These are phyloP conservation scores for Xylona heveae DNA, from an alignment of 495 filamentous ascomycete species.

Conservation along the genomic window DNA sequence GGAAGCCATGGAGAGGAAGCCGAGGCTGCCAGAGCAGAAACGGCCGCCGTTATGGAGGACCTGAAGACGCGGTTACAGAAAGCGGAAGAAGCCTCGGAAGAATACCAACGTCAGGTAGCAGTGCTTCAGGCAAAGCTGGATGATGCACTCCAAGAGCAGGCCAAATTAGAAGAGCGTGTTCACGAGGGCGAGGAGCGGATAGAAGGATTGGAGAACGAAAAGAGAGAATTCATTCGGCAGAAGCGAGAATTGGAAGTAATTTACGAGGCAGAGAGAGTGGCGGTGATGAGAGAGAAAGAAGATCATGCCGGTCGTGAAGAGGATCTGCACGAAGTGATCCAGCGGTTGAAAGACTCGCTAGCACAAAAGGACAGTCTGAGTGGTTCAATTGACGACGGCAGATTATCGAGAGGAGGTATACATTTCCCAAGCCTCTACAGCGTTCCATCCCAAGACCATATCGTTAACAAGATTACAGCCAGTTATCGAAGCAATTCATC, in stretches of 20 bases:
- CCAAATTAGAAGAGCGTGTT: slow-evolving; percentile 59
- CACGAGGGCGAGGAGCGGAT: slow-evolving; percentile 69
- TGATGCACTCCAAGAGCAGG: slow-evolving; percentile 64
- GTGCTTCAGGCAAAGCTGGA: slow-evolving; percentile 72
- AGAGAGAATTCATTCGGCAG: slow-evolving; percentile 55
- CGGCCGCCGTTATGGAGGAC: slow-evolving; percentile 64
- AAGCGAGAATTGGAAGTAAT: slow-evolving; percentile 75
- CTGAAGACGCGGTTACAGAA: slow-evolving; percentile 60
- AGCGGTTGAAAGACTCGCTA: slow-evolving; percentile 72
- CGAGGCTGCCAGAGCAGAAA: slow-evolving; percentile 45
- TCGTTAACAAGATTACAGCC: too few species aligned
- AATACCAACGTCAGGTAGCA: slow-evolving; percentile 64
- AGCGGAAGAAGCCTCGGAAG: slow-evolving; percentile 57
- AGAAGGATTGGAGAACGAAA: slow-evolving; percentile 58
- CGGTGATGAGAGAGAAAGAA: slow-evolving; percentile 78
- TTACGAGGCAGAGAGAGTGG: slow-evolving; percentile 72
- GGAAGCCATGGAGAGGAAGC: slow-evolving; percentile 29
- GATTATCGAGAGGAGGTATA: slow-evolving; percentile 47
- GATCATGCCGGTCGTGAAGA: slow-evolving; percentile 66
- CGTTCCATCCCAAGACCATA: too few species aligned
- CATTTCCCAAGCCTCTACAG: slow-evolving; percentile 5
- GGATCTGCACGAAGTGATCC: slow-evolving; percentile 71
- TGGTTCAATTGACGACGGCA: slow-evolving; percentile 40
- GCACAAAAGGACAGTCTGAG: slow-evolving; percentile 41
- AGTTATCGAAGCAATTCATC: slow-evolving; percentile 9